These are phyloP conservation scores for Rhizophagus sp. DNA, from an alignment of 192 early-diverging fungal genomes.

Conservation along the genomic window DNA sequence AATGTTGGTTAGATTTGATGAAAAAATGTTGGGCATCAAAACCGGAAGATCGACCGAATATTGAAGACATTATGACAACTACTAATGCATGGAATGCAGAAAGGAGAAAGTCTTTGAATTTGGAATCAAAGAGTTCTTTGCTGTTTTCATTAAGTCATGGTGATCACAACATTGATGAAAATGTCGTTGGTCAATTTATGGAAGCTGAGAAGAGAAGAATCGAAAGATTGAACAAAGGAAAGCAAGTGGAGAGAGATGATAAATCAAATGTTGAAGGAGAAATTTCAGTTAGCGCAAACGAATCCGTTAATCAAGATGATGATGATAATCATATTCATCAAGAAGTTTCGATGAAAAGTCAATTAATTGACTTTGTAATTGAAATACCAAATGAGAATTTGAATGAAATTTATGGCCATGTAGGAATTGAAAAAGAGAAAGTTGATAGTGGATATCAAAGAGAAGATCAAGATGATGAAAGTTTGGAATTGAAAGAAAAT, in stretches of 20 bases:
- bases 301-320: background rate
- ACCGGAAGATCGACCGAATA: background rate
- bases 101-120: background rate
- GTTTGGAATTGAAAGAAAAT: too few species aligned
- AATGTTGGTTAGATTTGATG: slow-evolving; percentile 8
- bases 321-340: background rate
- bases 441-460: background rate
- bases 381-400: background rate
- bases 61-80: background rate
- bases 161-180: background rate
- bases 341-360: background rate
- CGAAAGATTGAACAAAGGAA: background rate
- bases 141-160: background rate
- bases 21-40: slow-evolving; percentile 6
- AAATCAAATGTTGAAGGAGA: background rate
- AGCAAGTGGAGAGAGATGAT: background rate
- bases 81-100: background rate
- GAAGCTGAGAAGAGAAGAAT: background rate
- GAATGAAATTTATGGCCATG: background rate
- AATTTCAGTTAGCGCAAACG: background rate
- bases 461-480: background rate
- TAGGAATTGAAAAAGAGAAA: background rate
- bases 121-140: background rate
- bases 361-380: background rate
- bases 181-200: background rate